A percentile compares a stretch with the other conserved stretches of the same genome.
These are phyloP conservation scores for Cicer cuneatum DNA, from an alignment of 306 rosid genomes.

Conservation along the genomic window DNA sequence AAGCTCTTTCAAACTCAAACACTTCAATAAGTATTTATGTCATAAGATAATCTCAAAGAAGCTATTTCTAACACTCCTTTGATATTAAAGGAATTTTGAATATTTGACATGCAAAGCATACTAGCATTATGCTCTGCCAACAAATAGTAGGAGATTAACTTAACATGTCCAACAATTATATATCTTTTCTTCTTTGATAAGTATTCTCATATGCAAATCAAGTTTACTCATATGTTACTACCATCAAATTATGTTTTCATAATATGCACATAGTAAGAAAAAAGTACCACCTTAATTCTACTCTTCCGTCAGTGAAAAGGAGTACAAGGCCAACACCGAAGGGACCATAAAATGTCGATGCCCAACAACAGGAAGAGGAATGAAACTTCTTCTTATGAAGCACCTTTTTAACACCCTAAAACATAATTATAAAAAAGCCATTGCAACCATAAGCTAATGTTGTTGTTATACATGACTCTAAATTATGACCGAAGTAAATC, in stretches of 20 bases:
- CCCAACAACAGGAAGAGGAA: constrained; percentile 86
- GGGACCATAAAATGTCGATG: constrained; percentile 67
- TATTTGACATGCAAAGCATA: constrained; percentile 6
- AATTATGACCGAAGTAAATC: constrained; percentile 23
- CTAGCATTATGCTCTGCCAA: background rate
- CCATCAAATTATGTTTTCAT: constrained; percentile 3
- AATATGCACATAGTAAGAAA: constrained; percentile 4
- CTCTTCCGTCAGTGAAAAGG: constrained; percentile 71
- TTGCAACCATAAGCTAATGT: constrained; percentile 28
- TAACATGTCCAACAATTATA: background rate
- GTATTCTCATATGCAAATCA: background rate
- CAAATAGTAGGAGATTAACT: background rate
- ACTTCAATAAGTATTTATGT: background rate
- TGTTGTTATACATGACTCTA: constrained; percentile 16
- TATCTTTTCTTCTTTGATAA: background rate
- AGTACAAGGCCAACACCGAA: constrained; percentile 68
- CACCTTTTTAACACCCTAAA: constrained; percentile 90
- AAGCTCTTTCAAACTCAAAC: background rate
- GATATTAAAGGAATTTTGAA: background rate
- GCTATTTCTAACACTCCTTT: background rate
- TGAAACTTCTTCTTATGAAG: constrained; percentile 82
- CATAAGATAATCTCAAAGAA: background rate
- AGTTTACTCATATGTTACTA: background rate
- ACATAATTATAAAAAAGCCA: constrained; percentile 30
- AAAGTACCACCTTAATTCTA: constrained; percentile 74